Percentiles rank a stretch among this genome's conserved stretches.
Conservation (phyloP, 2,329 filamentous ascomycete species). For the Neurospora sp. region DNA sequence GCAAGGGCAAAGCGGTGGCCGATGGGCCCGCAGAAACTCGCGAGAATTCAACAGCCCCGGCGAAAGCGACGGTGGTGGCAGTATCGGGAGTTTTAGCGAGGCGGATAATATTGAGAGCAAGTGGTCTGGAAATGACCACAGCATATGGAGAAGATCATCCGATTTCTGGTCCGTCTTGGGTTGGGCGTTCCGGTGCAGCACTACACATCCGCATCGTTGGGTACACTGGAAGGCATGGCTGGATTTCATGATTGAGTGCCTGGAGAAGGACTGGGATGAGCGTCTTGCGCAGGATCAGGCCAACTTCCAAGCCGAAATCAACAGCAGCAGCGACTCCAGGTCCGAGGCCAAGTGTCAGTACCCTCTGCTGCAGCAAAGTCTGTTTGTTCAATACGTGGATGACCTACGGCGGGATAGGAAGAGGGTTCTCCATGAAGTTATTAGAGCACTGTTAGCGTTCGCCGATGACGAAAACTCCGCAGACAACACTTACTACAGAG, state of each 20-base stretch:
- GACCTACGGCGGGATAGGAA: conserved; percentile 28
- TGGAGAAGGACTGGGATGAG: conserved; percentile 61
- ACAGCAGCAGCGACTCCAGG: background rate
- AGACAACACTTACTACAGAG: conserved; percentile 43
- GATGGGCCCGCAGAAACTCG: background rate
- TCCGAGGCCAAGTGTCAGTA: conserved; percentile 15
- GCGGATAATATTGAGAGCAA: conserved; percentile 34
- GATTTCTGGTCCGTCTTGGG: conserved; percentile 86
- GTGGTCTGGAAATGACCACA: conserved; percentile 28
- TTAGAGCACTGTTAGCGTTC: conserved; percentile 50
- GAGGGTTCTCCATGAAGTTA: conserved; percentile 41
- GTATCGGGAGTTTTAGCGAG: conserved; percentile 27
- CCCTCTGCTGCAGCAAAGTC: conserved; percentile 37
- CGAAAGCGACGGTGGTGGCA: conserved; percentile 28
- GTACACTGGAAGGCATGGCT: conserved; percentile 73
- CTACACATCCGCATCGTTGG: conserved; percentile 65
- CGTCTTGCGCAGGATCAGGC: conserved; percentile 39
- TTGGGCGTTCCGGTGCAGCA: conserved; percentile 89
- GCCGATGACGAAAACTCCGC: conserved; percentile 49
- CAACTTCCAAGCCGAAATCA: conserved; percentile 7
- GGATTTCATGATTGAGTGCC: conserved; percentile 64
- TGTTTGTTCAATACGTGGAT: conserved; percentile 51
- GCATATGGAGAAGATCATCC: conserved; percentile 64
- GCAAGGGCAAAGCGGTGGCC: conserved; percentile 2
- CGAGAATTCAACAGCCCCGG: background rate